phyloP scores from a whole-genome alignment of 345 rosid genomes.

The Hevea brasiliensis region DNA sequence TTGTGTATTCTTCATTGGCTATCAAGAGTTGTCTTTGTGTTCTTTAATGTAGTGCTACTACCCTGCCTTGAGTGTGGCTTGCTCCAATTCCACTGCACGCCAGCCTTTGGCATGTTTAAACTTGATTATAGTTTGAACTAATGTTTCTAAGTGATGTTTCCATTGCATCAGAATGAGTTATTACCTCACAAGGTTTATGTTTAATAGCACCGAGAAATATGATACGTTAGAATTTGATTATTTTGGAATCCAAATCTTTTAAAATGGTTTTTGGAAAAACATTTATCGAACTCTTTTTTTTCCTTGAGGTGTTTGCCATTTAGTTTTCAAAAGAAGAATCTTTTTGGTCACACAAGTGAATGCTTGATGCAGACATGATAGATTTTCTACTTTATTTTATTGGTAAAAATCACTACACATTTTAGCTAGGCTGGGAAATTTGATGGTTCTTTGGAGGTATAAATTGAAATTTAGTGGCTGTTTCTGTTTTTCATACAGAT shows the following conservation, averaged over 20 bases:
- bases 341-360: background rate
- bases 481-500: slow-evolving; percentile 44
- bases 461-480: background rate
- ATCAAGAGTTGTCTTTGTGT: background rate
- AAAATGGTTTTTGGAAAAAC: background rate
- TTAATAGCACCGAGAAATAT: background rate
- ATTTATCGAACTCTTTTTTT: background rate
- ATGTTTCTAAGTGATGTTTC: background rate
- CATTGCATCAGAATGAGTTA: background rate
- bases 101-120: too few relatives aligned
- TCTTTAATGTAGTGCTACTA: background rate
- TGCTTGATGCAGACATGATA: background rate
- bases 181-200: background rate
- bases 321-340: background rate
- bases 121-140: too few relatives aligned
- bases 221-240: background rate
- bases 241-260: background rate
- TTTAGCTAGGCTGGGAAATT: background rate
- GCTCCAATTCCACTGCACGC: too few relatives aligned
- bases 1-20: background rate
- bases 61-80: background rate
- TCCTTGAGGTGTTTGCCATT: background rate
- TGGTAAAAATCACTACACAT: background rate
- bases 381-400: background rate
- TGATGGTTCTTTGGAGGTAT: background rate